Evolutionary conservation across 768 basidiomycete genomes (phyloP).

Genomic region (Suillus subaureus): DNA sequence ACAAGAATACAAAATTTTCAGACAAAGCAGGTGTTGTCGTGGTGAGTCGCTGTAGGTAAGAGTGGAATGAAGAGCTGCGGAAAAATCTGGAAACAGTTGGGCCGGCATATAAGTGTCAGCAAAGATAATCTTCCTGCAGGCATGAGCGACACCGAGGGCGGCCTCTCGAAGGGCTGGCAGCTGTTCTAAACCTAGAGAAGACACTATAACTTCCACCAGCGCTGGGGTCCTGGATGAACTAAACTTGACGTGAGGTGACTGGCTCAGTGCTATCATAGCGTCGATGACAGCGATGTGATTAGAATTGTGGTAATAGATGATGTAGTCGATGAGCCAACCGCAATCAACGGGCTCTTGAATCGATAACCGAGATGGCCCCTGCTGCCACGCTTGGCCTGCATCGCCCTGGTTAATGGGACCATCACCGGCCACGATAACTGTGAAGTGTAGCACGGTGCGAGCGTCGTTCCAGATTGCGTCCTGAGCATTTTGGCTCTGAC

Average conservation of each 20-base stretch:
- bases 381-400: not conserved
- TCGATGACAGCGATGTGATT: conserved; percentile 8
- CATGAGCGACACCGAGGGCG: conserved; percentile 6
- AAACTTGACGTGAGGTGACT: not conserved
- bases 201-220: conserved; percentile 1
- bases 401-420: not conserved
- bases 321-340: conserved; percentile 10
- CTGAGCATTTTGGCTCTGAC: not conserved
- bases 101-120: not conserved
- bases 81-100: not conserved
- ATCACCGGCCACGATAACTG: not conserved
- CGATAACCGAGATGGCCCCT: not conserved
- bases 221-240: not conserved
- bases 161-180: conserved; percentile 1
- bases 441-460: conserved; percentile 9
- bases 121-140: conserved; percentile 1
- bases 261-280: conserved; percentile 10
- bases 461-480: conserved; percentile 5
- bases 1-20: conserved; percentile 9
- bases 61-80: not conserved
- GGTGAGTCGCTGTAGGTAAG: not conserved
- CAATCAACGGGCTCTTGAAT: not conserved
- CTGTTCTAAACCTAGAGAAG: conserved; percentile 4
- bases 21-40: conserved; percentile 7
- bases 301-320: not conserved